phyloP scores from a whole-genome alignment of 2,329 filamentous ascomycete genomes.

The Penicillium expansum region DNA sequence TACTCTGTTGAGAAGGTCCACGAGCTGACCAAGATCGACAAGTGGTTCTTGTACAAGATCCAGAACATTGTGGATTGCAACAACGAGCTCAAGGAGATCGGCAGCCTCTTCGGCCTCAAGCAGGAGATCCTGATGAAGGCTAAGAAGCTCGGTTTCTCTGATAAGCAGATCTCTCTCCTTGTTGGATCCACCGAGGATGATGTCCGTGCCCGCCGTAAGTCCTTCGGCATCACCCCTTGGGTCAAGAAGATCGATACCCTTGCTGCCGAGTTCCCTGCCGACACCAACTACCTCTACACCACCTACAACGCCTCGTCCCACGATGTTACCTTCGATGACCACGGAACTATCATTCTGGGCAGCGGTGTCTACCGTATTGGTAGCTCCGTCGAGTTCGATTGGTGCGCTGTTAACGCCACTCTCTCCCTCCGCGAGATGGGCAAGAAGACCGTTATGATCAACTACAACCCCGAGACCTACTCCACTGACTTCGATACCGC shows the following conservation, averaged over 20 bases:
- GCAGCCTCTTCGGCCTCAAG: slow-evolving; percentile 78
- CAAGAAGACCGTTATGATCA: slow-evolving; percentile 98
- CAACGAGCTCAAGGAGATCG: slow-evolving; percentile 77
- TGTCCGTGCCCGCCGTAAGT: slow-evolving; percentile 78
- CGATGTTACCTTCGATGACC: slow-evolving; percentile 90
- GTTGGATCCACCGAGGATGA: slow-evolving; percentile 85
- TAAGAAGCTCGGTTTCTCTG: slow-evolving; percentile 97
- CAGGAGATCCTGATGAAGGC: slow-evolving; percentile 85
- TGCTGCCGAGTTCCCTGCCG: slow-evolving; percentile 90
- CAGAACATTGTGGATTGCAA: slow-evolving; percentile 94
- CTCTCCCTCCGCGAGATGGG: slow-evolving; percentile 79
- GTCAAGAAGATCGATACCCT: slow-evolving; percentile 99
- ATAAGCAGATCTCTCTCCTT: slow-evolving; percentile 86
- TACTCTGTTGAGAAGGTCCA: slow-evolving; percentile 91
- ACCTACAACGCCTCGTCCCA: slow-evolving; percentile 96
- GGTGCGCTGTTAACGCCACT: slow-evolving; percentile 92
- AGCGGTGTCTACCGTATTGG: slow-evolving; percentile 97
- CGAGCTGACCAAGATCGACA: slow-evolving; percentile 96
- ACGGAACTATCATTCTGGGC: slow-evolving; percentile 83
- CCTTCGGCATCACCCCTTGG: slow-evolving; percentile 87
- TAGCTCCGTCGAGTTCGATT: slow-evolving; percentile 97
- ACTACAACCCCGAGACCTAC: slow-evolving; percentile 81
- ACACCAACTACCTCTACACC: slow-evolving; percentile 95
- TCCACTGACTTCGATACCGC: slow-evolving; percentile 83
- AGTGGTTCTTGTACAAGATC: slow-evolving; percentile 98